Conservation (phyloP, 495 filamentous ascomycete genomes). For the Penicillium samsonianum region DNA sequence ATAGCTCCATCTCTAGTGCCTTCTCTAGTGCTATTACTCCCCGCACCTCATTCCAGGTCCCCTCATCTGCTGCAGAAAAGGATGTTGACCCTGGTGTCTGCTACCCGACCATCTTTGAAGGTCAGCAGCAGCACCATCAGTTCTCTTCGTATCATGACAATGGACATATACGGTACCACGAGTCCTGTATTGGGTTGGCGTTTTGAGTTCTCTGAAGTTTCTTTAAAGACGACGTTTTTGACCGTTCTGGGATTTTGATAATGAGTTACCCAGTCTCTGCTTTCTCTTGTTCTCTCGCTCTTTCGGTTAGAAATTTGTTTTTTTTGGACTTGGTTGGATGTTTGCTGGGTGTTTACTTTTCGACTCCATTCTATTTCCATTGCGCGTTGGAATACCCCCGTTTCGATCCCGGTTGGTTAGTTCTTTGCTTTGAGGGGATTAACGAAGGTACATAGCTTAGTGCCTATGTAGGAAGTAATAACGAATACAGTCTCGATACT, state of each 20-base stretch:
- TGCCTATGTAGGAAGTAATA: not conserved
- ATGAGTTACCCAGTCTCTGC: not conserved
- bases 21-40: constrained; percentile 30
- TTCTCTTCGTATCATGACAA: constrained; percentile 22
- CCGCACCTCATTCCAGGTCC: constrained; percentile 26
- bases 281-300: not conserved
- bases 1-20: constrained; percentile 34
- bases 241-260: not conserved
- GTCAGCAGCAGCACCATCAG: constrained; percentile 24
- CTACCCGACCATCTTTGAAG: constrained; percentile 36
- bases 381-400: constrained; percentile 19
- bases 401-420: constrained; percentile 10
- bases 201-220: constrained; percentile 27
- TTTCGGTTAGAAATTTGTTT: not conserved
- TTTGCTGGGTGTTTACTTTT: constrained; percentile 2
- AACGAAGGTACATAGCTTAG: not conserved
- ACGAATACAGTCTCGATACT: not conserved
- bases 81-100: constrained; percentile 23
- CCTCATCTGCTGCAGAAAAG: constrained; percentile 26
- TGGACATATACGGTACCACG: constrained; percentile 24
- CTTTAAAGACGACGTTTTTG: not conserved
- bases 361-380: not conserved
- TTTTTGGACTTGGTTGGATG: not conserved
- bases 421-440: constrained; percentile 1
- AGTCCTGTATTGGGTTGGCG: constrained; percentile 38